phyloP scores from a whole-genome alignment of 345 rosid species.

The Limnanthes douglasii region DNA sequence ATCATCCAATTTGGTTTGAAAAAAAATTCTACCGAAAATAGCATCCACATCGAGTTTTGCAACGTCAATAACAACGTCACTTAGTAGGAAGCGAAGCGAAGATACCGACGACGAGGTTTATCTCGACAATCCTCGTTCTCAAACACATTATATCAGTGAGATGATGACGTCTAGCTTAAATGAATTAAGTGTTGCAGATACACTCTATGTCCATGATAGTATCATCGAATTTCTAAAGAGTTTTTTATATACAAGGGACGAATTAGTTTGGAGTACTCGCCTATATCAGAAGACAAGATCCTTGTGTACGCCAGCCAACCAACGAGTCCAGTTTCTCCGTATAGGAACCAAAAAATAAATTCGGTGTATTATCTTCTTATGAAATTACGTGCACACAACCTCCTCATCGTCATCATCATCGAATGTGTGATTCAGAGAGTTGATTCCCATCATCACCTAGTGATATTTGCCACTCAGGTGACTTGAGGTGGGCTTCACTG shows the following conservation, averaged over 20 bases:
- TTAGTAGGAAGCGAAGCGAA: slow-evolving; percentile 57
- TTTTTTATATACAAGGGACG: slow-evolving; percentile 54
- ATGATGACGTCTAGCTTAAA: slow-evolving; percentile 96
- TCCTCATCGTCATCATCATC: slow-evolving; percentile 26
- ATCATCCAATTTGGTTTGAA: no score
- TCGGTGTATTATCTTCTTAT: no score
- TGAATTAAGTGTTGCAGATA: slow-evolving; percentile 82
- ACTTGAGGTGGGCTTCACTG: slow-evolving; percentile 78
- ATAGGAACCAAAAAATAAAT: slow-evolving; percentile 46
- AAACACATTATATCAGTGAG: slow-evolving; percentile 96
- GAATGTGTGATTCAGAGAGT: slow-evolving; percentile 83
- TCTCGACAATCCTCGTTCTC: slow-evolving; percentile 81
- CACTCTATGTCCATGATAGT: slow-evolving; percentile 66
- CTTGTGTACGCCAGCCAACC: slow-evolving; percentile 79
- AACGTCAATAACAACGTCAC: slow-evolving; percentile 29
- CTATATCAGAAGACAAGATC: slow-evolving; percentile 97
- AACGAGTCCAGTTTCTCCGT: slow-evolving; percentile 79
- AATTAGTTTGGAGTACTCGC: slow-evolving; percentile 76
- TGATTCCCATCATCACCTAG: slow-evolving; percentile 95
- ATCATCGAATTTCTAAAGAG: slow-evolving; percentile 72
- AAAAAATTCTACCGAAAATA: no score
- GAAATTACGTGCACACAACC: slow-evolving; percentile 18
- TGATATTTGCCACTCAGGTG: slow-evolving; percentile 93
- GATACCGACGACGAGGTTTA: slow-evolving; percentile 96
- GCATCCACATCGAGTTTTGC: slow-evolving; percentile 19